Base-by-base conservation (phyloP, 305 asterid species). In the Fraxinus xanthoxyloides region DNA sequence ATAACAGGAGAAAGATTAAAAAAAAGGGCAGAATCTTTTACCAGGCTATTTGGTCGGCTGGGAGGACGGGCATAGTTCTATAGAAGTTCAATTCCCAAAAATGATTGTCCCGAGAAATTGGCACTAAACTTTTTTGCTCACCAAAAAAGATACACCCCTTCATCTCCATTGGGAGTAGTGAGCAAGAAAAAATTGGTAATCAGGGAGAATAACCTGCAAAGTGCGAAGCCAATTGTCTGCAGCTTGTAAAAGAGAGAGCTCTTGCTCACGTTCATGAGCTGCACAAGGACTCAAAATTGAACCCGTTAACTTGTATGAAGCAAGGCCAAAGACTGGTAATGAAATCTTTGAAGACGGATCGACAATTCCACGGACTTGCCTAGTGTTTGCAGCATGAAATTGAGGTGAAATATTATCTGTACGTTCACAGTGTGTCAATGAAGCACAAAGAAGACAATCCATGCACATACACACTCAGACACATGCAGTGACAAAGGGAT, bases 241-340 rank as follows among this genome's bases (percentile, higher is more conserved):
- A 61, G 90, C 89, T 77, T 88, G 91, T 80, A 86, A 28, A 48
- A 95, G 92, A 65, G 85, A 69, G 59, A 84, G 85, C 88, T 90
- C 95, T 78, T 92, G 97, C 84, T 90, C 92, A 4, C 84, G 48
- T 85, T 93, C 98, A n/a, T 85, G 87, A 65, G 93, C 90, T 6
- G 87, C 91, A 51, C 84, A 35, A 0, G 97, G 97, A 82, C 88
- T 88, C 83, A 95, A 69, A 46, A 89, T 85, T 1, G 97, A 91
- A 67, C 91, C 92, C 77, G 83, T 85, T 78, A 91, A 88, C 90
- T 92, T 95, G 91, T 90, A 92, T 0, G 98, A 77, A 78, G 97
- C 94, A 63, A 95, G 94, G 59, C 90, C 98, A 80, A 93, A 91
- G 0, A 90, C 93, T 1, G 98, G 98, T 13, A 95, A 82, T 21